Evolutionary conservation across 1,284 basidiomycete genomes (phyloP), one percentile per base, ranked within the genome.

Genomic region (Ganoderma lingzhi): DNA sequence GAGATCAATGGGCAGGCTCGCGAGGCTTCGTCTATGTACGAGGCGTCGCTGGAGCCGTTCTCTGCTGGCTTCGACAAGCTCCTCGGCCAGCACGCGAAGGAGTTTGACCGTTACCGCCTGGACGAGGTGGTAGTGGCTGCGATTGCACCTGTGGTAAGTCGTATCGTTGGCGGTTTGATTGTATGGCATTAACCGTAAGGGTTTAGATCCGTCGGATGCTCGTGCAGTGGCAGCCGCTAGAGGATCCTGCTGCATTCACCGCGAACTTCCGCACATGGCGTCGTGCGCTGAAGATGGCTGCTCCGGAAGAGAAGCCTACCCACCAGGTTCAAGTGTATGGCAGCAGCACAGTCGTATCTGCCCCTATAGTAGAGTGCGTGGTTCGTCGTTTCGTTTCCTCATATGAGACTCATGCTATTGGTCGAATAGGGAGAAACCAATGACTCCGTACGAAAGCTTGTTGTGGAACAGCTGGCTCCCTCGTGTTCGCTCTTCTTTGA

Each of bases 381-480:
- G 60, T 75, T 56, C 3, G 2, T 69, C 39, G 3, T 15, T 42
- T 28, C 14, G 14, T 28, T 8, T 3, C 30, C 9, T 15, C 23
- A 42, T 41, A 41, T 12, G 37, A 15, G 4, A 51, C 23, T 41
- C 6, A 61, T 23, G 41, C 28, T 10, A 42, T 61, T 14, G 37
- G 5, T 23, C 23, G 23, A 56, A 44, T 71, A 87, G 87, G 60
- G 87, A 90, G 70, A 84, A 83, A 71, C 84, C 85, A 0, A 99
- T 99, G 98, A 96, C 96, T 6, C 93, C 98, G 0, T 99, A 95
- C 80, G 97, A 99, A 79, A 94, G 93, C 67, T 84, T 99, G 28
- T 82, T 99, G 19, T 99, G 97, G 97, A 94, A 93, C 71, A 84
- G 93, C 8, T 99, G 97, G 97, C 84, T 99, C 32, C 98, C 98